Percentiles rank a stretch among this genome's conserved stretches.
Conservation (phyloP, 1,139 yeast genomes). For the Candida buenavistaensis region DNA sequence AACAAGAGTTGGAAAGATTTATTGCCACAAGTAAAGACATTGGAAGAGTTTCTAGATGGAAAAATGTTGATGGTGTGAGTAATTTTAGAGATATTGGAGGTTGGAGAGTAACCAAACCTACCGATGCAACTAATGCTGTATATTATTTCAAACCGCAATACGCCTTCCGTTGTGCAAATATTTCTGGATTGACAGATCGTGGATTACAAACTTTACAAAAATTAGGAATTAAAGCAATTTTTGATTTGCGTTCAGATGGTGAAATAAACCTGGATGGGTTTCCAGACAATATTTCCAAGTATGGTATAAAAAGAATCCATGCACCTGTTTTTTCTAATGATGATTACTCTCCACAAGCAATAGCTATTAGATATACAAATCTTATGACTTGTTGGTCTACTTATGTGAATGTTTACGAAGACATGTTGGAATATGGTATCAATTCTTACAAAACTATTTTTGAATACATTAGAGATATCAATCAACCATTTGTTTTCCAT, state of each 20-base stretch:
- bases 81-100: constrained; percentile 87
- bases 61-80: constrained; percentile 60
- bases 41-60: constrained; percentile 54
- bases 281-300: constrained; percentile 31
- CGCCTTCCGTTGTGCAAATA: constrained; percentile 65
- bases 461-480: constrained; percentile 51
- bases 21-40: constrained; percentile 35
- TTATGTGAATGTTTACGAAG: constrained; percentile 62
- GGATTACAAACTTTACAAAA: constrained; percentile 44
- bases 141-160: constrained; percentile 54
- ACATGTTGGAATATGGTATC: constrained; percentile 53
- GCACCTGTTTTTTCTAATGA: constrained; percentile 59
- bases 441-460: constrained; percentile 49
- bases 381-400: constrained; percentile 65
- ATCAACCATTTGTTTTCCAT: constrained; percentile 57
- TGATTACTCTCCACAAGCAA: constrained; percentile 66
- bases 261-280: constrained; percentile 58
- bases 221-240: constrained; percentile 56
- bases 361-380: constrained; percentile 57
- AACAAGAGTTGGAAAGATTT: constrained; percentile 54
- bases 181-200: constrained; percentile 45
- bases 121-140: constrained; percentile 16
- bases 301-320: constrained; percentile 53
- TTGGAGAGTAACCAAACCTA: constrained; percentile 47
- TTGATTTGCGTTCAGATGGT: constrained; percentile 67